Evolutionary conservation across 106 monocot species (phyloP).

Genomic region (Dioscorea zingiberensis): DNA sequence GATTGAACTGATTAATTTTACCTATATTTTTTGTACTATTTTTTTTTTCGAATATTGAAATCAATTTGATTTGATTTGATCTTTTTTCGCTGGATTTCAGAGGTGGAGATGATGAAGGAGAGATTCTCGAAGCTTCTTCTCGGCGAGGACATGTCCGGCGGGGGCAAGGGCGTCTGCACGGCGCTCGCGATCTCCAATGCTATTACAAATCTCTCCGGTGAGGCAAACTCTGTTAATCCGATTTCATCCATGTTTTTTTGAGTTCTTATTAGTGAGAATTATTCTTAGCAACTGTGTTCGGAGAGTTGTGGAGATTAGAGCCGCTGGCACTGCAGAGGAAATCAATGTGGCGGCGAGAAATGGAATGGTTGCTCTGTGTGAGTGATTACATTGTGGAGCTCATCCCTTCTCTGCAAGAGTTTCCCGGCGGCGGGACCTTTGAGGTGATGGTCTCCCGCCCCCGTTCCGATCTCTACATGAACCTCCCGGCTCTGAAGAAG

Average conservation of each 20-base stretch:
- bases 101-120: constrained; percentile 98
- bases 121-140: constrained; percentile 88
- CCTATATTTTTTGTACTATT: constrained; percentile 2
- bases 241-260: not conserved
- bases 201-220: constrained; percentile 95
- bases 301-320: constrained; percentile 88
- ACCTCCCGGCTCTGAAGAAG: constrained; percentile 89
- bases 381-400: constrained; percentile 91
- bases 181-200: constrained; percentile 97
- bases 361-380: constrained; percentile 91
- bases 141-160: constrained; percentile 96
- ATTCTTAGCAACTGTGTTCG: constrained; percentile 78
- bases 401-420: constrained; percentile 75
- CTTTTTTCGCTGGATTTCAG: constrained; percentile 14
- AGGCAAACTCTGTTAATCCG: not conserved
- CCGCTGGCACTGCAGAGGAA: constrained; percentile 77
- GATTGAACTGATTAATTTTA: not conserved
- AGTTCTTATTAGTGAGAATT: not conserved
- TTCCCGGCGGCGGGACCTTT: constrained; percentile 84
- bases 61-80: too few relatives aligned
- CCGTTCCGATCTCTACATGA: constrained; percentile 77
- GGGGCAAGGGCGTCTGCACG: constrained; percentile 91
- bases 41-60: not conserved
- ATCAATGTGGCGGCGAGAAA: constrained; percentile 86
- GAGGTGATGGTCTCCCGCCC: constrained; percentile 85